A percentile compares a stretch with the other conserved stretches of the same genome.
Conservation (phyloP, 1,284 basidiomycete species). For the Xerocomus minutiporus region DNA sequence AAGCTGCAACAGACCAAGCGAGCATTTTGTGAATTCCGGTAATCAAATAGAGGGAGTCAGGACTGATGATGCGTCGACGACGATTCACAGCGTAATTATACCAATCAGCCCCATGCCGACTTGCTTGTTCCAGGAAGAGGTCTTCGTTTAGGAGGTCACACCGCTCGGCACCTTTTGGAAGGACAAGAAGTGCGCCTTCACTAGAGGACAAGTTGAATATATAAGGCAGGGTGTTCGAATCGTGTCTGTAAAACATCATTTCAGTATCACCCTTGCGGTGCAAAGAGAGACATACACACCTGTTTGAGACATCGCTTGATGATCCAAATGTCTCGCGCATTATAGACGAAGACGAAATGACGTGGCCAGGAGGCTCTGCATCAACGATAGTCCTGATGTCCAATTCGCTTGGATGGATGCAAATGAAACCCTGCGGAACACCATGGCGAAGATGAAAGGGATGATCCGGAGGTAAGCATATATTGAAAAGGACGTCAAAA, state of each 20-base stretch:
- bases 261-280: neutral
- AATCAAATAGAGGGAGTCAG: slow-evolving; percentile 14
- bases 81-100: slow-evolving; percentile 10
- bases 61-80: slow-evolving; percentile 2
- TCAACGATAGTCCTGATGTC: slow-evolving; percentile 7
- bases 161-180: slow-evolving; percentile 14
- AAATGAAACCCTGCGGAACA: slow-evolving; percentile 11
- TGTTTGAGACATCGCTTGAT: neutral
- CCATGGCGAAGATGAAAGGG: slow-evolving; percentile 12
- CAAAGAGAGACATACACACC: neutral
- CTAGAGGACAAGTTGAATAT: slow-evolving; percentile 1
- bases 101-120: slow-evolving; percentile 7
- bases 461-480: slow-evolving; percentile 17
- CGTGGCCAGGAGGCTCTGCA: slow-evolving; percentile 1
- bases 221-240: neutral
- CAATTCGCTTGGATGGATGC: neutral
- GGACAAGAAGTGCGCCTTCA: slow-evolving; percentile 14
- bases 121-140: slow-evolving; percentile 7
- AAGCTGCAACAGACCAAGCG: slow-evolving; percentile 11
- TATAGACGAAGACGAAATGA: slow-evolving; percentile 3
- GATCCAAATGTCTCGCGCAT: neutral
- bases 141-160: slow-evolving; percentile 5
- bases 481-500: slow-evolving; percentile 31
- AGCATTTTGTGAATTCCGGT: slow-evolving; percentile 12
- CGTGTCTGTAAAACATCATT: neutral